Evolutionary conservation across 2,329 filamentous ascomycete genomes (phyloP).

Genomic region (Sporothrix brunneoviolacea): DNA sequence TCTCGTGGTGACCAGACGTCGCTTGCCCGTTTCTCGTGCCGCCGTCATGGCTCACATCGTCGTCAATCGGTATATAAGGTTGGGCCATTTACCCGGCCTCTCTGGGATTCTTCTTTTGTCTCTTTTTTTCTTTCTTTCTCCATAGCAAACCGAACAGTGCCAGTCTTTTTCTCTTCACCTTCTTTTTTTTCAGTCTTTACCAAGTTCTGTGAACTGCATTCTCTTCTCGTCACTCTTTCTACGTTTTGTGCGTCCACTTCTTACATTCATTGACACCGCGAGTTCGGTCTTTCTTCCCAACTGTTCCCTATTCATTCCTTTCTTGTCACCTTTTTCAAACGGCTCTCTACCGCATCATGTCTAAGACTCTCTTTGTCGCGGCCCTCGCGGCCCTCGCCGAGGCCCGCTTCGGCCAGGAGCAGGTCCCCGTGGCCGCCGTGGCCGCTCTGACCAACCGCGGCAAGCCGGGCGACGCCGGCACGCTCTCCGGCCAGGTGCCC

Average conservation of each 20-base stretch:
- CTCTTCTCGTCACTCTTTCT: constrained; percentile 14
- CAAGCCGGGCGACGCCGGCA: constrained; percentile 52
- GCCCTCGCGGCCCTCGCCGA: constrained; percentile 38
- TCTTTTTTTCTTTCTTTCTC: background rate
- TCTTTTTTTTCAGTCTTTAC: constrained; percentile 10
- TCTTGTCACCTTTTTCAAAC: background rate
- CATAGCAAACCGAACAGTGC: no score
- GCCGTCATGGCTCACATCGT: background rate
- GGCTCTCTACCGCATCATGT: constrained; percentile 29
- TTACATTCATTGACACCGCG: constrained; percentile 1
- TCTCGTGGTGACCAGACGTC: no score
- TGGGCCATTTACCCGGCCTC: constrained; percentile 8
- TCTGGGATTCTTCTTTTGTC: no score
- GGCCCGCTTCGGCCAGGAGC: constrained; percentile 59
- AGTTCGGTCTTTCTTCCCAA: constrained; percentile 5
- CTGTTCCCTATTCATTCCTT: background rate
- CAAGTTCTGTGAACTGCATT: constrained; percentile 16
- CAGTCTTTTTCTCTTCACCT: background rate
- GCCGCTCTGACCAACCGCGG: constrained; percentile 44
- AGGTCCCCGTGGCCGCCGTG: constrained; percentile 49
- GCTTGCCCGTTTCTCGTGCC: no score
- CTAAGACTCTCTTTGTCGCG: constrained; percentile 34
- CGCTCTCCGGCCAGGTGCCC: constrained; percentile 56
- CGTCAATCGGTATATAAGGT: constrained; percentile 3
- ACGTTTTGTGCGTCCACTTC: background rate